phyloP scores from a whole-genome alignment of 2,329 filamentous ascomycete species.

The Helotiales sp. region DNA sequence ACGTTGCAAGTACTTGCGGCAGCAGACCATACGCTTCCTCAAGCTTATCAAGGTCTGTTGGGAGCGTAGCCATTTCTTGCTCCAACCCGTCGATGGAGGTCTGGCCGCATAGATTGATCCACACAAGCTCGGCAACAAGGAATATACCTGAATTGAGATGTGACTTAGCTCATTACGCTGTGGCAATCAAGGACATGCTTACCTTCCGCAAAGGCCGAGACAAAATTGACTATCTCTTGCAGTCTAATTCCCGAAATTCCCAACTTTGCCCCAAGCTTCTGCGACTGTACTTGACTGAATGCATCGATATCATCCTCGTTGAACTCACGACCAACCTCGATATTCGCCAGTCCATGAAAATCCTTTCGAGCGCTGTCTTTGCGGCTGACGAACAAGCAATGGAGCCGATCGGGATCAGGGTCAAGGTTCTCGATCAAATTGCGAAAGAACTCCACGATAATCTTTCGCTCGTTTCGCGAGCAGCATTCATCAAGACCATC shows the following conservation, averaged over 20 bases:
- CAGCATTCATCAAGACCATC: constrained; percentile 44
- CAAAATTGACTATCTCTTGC: constrained; percentile 20
- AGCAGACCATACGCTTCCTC: not conserved
- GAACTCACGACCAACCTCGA: constrained; percentile 28
- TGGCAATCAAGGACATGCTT: not conserved
- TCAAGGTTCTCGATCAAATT: constrained; percentile 5
- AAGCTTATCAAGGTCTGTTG: constrained; percentile 1
- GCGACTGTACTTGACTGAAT: constrained; percentile 25
- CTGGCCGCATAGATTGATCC: constrained; percentile 5
- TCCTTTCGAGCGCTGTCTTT: constrained; percentile 34
- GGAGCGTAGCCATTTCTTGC: constrained; percentile 16
- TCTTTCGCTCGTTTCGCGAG: constrained; percentile 31
- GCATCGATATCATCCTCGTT: constrained; percentile 34
- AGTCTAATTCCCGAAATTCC: not conserved
- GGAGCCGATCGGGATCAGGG: constrained; percentile 15
- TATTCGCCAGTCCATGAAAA: constrained; percentile 25
- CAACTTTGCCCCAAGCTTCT: constrained; percentile 28
- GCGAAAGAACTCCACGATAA: constrained; percentile 34
- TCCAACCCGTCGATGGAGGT: constrained; percentile 35
- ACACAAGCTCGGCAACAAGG: constrained; percentile 29
- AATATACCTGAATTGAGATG: constrained; percentile 26
- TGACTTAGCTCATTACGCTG: not conserved
- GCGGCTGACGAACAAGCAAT: constrained; percentile 39
- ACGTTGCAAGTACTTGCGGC: not conserved
- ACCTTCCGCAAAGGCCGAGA: constrained; percentile 22